phyloP scores from a whole-genome alignment of 305 asterid species.

The Fraxinus paxiana region DNA sequence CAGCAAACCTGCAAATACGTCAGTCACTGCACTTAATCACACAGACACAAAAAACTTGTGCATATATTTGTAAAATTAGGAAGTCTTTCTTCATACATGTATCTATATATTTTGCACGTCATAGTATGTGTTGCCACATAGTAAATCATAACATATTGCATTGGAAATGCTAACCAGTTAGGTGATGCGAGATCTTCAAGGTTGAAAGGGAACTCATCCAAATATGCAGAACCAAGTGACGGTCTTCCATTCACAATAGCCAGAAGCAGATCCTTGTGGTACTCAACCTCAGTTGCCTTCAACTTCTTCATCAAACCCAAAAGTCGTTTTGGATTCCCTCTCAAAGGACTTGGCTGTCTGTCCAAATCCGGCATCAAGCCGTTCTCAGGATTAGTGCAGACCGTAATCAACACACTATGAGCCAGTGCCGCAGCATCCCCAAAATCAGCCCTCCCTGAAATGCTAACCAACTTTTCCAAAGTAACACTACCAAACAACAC shows the following conservation, averaged over 20 bases:
- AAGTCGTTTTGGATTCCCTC: conserved; percentile 70
- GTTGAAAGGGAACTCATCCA: conserved; percentile 85
- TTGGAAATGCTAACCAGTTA: conserved; percentile 61
- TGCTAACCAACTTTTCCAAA: conserved; percentile 66
- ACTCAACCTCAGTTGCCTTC: conserved; percentile 59
- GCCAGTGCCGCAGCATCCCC: conserved; percentile 65
- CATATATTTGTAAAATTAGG: background rate
- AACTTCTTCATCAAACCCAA: conserved; percentile 85
- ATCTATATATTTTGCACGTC: background rate
- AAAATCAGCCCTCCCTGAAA: conserved; percentile 63
- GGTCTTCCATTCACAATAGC: conserved; percentile 73
- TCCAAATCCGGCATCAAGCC: conserved; percentile 87
- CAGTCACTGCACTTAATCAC: conserved; percentile 32
- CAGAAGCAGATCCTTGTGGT: conserved; percentile 67
- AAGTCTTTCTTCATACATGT: background rate
- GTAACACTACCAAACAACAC: conserved; percentile 90
- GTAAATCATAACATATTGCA: background rate
- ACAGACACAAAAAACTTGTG: background rate
- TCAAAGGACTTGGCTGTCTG: conserved; percentile 65
- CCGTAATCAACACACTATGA: conserved; percentile 55
- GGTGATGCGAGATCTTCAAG: conserved; percentile 71
- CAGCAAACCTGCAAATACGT: conserved; percentile 70
- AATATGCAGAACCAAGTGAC: conserved; percentile 65
- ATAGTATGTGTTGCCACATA: background rate
- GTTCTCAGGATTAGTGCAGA: conserved; percentile 70